Base-by-base conservation (phyloP, 2,329 filamentous ascomycete species). In the Colletotrichum acutatum region DNA sequence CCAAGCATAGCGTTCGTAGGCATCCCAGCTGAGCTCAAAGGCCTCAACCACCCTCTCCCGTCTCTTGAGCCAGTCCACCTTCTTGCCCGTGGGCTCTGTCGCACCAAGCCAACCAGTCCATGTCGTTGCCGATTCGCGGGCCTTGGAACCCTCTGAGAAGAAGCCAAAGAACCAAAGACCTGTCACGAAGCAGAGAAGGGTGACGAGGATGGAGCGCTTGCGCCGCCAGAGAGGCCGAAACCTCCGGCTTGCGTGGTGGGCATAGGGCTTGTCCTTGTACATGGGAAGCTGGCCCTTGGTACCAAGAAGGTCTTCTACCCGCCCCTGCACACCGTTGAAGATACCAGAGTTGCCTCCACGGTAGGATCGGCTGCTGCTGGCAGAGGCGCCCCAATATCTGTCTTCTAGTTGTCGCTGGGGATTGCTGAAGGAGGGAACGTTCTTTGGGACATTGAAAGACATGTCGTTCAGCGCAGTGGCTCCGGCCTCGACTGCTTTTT, bases 181-280 rank as follows among this genome's bases (percentile, higher is more conserved):
- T 6, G 85, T 82, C 65, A 93, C 63, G 34, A 87, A 77, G 32
- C 95, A 78, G 24, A 92, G 75, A 9, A 89, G 82, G 42, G 94
- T 75, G 6, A 87, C 86, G 26, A 91, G 76, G 32, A 90, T 74
- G 4, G 71, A 82, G 72, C 93, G 86, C 84, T 93, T 94, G 78
- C 89, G 89, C 81, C 88, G 89, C 84, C 90, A 92, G 77, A 90
- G 83, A 42, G 90, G 87, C 64, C 87, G 86, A 74, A 87, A 86
- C 77, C 90, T 89, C 76, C 89, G 86, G 74, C 90, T 90, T 42
- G 87, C 84, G 56, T 89, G 87, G 78, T 94, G 92, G 63, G 88
- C 88, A 80, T 94, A 97, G n/a, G 97, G 97, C 82, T 99, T 99
- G 84, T 99, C 97, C 84, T 99, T 99, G 86, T 99, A 99, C 93